Percentiles rank a stretch among this genome's conserved stretches.
Evolutionary conservation across 2,329 filamentous ascomycete genomes (phyloP).

Genomic region (Beauveria rudraprayagi): DNA sequence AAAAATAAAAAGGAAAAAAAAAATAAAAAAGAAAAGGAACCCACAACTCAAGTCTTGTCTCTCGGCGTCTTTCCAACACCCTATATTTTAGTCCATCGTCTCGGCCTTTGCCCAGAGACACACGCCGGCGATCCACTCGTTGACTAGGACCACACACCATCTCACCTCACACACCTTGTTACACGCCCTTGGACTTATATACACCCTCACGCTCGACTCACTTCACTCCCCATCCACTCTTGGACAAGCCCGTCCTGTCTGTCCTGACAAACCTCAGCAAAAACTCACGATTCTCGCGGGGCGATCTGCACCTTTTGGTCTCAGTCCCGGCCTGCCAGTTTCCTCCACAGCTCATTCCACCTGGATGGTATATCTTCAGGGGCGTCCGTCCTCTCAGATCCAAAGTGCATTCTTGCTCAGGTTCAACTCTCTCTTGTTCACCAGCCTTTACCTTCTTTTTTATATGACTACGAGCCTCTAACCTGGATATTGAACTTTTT

Average conservation of each 20-base stretch:
- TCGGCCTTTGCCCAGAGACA: slow-evolving; percentile 9
- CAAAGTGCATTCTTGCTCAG: slow-evolving; percentile 9
- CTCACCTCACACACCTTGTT: neutral
- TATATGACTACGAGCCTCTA: slow-evolving; percentile 9
- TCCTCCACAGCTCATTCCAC: slow-evolving; percentile 29
- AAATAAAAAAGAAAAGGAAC: slow-evolving; percentile 11
- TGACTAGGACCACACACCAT: neutral
- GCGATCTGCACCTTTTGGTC: slow-evolving; percentile 27
- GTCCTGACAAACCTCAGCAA: slow-evolving; percentile 4
- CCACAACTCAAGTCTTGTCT: slow-evolving; percentile 24
- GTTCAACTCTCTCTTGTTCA: slow-evolving; percentile 8
- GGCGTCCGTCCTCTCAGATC: slow-evolving; percentile 25
- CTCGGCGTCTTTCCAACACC: slow-evolving; percentile 23
- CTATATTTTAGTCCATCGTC: neutral
- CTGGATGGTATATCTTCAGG: slow-evolving; percentile 34
- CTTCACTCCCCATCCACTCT: slow-evolving; percentile 3
- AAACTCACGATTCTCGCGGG: slow-evolving; percentile 23
- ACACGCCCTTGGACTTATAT: slow-evolving; percentile 1
- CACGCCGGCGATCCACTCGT: neutral
- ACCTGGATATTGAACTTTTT: slow-evolving; percentile 8
- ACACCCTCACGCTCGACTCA: neutral
- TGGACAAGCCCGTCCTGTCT: slow-evolving; percentile 1
- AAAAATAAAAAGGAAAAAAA: neutral
- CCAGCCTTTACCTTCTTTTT: slow-evolving; percentile 8
- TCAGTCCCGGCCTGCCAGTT: slow-evolving; percentile 23